Base-by-base conservation (phyloP, 176 grass and related monocot species). In the Aegilops speltoides region DNA sequence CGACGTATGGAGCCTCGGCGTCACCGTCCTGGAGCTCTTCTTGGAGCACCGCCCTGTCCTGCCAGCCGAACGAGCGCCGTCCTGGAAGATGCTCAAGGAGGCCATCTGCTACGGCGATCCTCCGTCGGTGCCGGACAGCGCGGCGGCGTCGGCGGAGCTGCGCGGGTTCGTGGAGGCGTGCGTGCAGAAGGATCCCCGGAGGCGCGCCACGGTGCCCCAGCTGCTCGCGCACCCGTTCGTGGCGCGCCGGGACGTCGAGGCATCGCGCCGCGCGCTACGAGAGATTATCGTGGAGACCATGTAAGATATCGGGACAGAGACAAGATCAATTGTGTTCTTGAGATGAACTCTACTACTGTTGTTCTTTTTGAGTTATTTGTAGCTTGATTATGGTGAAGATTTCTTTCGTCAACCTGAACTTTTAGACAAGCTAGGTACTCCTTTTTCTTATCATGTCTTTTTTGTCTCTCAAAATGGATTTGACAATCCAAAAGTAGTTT, bases 191-290 rank as follows among this genome's bases (percentile, higher is more conserved):
- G 82, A 85, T 0, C 71, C 81, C 1, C 5, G n/a, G 36, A 67
- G 52, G 63, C 77, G 86, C 12, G 77, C 76, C 70, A 82, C 23
- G 2, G 82, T 85, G 38, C 2, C 17, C 0, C 63, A 91, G 52
- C 82, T 91, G 10, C 90, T 91, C 2, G 31, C 7, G 8, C 90
- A 91, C 64, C 86, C 86, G 23, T 91, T 86, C 72, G 19, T 88
- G 15, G 20, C 64, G 0, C 17, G 14, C 3, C 60, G 86, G 12
- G 31, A 88, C 24, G 64, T 36, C 1, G 28, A 11, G 63, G 86
- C 24, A 0, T 82, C 86, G 2, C 26, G 54, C 17, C 17, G 13
- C 4, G 90, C 54, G 23, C 40, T 91, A 6, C 23, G 56, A 10
- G 52, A 88, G 3, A 2, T 86, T 19, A 62, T 91, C 24, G 19